Conservation (phyloP, 805 yeast species). For the Scheffersomyces amazonensis region DNA sequence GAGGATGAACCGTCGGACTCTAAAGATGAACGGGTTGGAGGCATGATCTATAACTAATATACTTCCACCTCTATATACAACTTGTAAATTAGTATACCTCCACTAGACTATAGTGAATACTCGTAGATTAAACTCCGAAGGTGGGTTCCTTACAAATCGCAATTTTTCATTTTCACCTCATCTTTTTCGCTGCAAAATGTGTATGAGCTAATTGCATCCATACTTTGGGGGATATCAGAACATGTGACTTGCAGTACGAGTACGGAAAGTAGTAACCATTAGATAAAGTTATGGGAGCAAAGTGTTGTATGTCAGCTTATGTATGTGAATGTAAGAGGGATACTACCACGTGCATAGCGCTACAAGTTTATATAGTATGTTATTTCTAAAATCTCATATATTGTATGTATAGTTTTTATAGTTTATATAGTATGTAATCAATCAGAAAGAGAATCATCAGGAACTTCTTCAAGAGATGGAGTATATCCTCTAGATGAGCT, state of each 20-base stretch:
- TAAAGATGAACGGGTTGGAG: neutral
- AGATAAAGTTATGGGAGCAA: neutral
- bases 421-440: neutral
- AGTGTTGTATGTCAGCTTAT: neutral
- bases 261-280: no score
- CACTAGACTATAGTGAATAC: no score
- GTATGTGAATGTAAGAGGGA: neutral
- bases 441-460: conserved; percentile 26
- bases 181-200: no score
- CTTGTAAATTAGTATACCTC: neutral
- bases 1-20: conserved; percentile 1
- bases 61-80: neutral
- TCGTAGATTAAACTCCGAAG: neutral
- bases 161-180: no score
- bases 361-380: no score
- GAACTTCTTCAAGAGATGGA: conserved; percentile 24
- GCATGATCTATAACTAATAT: neutral
- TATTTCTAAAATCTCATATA: no score
- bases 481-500: neutral
- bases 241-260: no score
- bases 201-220: no score
- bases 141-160: neutral
- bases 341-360: neutral
- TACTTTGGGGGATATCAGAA: no score
- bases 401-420: neutral